phyloP scores from a whole-genome alignment of 2,329 filamentous ascomycete species.

The Penicillium sp. region DNA sequence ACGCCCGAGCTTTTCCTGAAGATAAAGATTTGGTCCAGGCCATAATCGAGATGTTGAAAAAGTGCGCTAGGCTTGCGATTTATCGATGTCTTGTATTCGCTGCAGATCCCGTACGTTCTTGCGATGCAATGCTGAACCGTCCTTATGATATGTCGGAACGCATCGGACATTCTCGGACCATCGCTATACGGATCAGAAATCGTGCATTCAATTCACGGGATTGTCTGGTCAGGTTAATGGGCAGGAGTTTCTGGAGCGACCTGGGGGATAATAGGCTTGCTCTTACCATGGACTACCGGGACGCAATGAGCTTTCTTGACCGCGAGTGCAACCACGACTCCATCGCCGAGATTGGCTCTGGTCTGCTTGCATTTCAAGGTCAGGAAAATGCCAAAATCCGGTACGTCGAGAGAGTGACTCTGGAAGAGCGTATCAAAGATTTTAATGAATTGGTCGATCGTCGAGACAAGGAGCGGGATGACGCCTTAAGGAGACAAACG shows the following conservation, averaged over 20 bases:
- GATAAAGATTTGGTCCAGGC: conserved; percentile 14
- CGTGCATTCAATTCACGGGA: background rate
- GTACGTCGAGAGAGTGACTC: background rate
- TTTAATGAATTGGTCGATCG: conserved; percentile 3
- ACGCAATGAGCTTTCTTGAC: no score
- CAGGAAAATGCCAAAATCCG: conserved; percentile 9
- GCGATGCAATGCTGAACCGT: background rate
- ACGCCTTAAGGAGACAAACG: background rate
- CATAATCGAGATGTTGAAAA: conserved; percentile 29
- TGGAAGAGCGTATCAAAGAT: background rate
- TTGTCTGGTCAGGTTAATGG: background rate
- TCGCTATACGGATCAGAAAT: no score
- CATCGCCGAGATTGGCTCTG: conserved; percentile 13
- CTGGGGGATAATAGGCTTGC: background rate
- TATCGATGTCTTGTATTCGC: conserved; percentile 5
- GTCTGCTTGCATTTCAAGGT: conserved; percentile 10
- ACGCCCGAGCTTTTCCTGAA: conserved; percentile 10
- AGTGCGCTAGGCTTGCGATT: conserved; percentile 33
- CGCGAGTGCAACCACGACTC: background rate
- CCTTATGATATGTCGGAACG: background rate
- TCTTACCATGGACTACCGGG: background rate
- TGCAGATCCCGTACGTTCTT: background rate
- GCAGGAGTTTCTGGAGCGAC: background rate
- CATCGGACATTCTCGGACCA: no score
- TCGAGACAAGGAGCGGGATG: background rate